Base-by-base conservation (phyloP, 2,329 filamentous ascomycete species). In the Fusarium nisikadoi region DNA sequence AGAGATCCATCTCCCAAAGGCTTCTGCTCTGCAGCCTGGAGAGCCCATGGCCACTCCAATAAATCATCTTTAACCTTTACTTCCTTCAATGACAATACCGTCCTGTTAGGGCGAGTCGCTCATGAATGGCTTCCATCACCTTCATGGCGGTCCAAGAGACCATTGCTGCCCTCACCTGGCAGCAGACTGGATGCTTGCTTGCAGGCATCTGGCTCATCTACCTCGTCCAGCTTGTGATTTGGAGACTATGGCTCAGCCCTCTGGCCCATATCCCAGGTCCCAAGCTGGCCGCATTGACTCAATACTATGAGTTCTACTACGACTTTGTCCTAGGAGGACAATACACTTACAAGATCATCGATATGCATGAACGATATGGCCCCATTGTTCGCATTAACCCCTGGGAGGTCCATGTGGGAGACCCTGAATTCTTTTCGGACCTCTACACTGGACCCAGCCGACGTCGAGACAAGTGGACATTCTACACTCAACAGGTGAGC, bases 261-360 rank as follows among this genome's bases (percentile, higher is more conserved):
- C 76, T 83, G 41, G 77, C 81, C 50, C 76, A 79, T 58, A 79
- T 84, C 49, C 82, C 82, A 1, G 82, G 82, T 6, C 82, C 82
- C 56, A 81, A 73, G 68, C 77, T 84, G 36, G 81, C 82, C 31
- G 82, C 81, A 8, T 70, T 82, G 52, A 83, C 81, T 53, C 76
- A 80, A 55, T 82, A 79, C 76, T 83, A 83, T 62, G 82, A 83
- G 68, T 80, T 81, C 53, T 86, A 84, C 73, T 84, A 84, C 64
- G 83, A 86, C 60, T 76, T 84, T 25, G 60, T 83, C 45, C 75
- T 81, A 10, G 79, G 81, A 10, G 84, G 83, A 4, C 77, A 83
- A 72, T 85, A 84, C 65, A 83, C 77, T 19, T 83, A 80, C 72
- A 80, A 84, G 61, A 82, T 86, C 27, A 73, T 78, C 45, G 76